Evolutionary conservation across 2,329 filamentous ascomycete species (phyloP), one percentile per base, ranked within the genome.

Genomic region (Leptographium flavum): DNA sequence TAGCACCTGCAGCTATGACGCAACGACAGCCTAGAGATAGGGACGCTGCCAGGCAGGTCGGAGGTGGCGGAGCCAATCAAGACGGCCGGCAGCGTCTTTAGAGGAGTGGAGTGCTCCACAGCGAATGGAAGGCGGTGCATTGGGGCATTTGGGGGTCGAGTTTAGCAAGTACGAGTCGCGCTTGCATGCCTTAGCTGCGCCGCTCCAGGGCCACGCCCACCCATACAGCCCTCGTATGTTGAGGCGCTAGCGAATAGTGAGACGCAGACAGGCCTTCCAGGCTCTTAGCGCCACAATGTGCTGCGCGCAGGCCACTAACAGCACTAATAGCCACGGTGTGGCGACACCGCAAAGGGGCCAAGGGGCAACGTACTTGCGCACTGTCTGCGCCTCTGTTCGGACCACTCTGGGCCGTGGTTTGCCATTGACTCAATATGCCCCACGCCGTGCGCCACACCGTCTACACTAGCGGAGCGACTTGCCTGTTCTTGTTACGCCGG

Each of bases 221-320:
- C n/a, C 13, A 30, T 33, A 10, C 28, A 11, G 23, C 30, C 19
- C 28, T 42, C 39, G 39, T 31, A 42, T 13, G 28, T 33, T 32
- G 19, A 30, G 30, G 33, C 42, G 35, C 42, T 43, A 43, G 9
- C 17, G 21, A 19, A 33, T 45, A 32, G 42, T 45, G 42, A 45
- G 42, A 45, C 42, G 36, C 28, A 37, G 36, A 35, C 32, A 35
- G 32, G 15, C 33, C 15, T 31, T 38, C 15, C n/a, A 31, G 27
- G 14, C 11, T 17, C 11, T 19, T 44, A 44, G 42, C 36, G 42
- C 42, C 35, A 22, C 17, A 30, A 19, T 30, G n/a, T 14, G 5
- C 39, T 8, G 21, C 14, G 13, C 2, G 8, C 21, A 32, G 39
- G 14, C 39, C 25, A 30, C 38, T 40, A 30, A 15, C 5, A 17